Conservation (phyloP, 1,284 basidiomycete species). For the Sanguinoderma infundibulare region DNA sequence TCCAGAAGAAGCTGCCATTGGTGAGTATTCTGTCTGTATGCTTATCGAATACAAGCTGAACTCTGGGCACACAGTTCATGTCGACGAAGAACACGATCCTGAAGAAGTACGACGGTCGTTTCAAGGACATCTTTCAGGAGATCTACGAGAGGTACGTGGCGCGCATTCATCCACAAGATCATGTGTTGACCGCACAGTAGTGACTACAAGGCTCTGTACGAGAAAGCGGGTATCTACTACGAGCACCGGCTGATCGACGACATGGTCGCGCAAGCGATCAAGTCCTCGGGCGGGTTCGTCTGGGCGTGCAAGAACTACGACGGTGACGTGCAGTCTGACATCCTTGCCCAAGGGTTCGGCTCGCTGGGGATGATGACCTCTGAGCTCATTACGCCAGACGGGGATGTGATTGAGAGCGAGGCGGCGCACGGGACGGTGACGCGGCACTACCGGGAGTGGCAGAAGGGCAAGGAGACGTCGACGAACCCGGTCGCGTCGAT, state of each 20-base stretch:
- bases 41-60: not conserved
- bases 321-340: conserved; percentile 92
- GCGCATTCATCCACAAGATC: not conserved
- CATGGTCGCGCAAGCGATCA: conserved; percentile 98
- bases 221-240: conserved; percentile 89
- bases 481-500: conserved; percentile 99
- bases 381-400: conserved; percentile 96
- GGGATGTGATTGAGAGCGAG: conserved; percentile 89
- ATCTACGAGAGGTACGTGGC: conserved; percentile 77
- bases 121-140: conserved; percentile 99
- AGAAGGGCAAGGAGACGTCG: conserved; percentile 94
- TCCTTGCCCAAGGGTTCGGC: conserved; percentile 95
- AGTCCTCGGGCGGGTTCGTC: conserved; percentile 95
- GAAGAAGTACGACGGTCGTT: conserved; percentile 96
- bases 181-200: not conserved
- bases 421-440: conserved; percentile 96
- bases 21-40: conserved; percentile 43
- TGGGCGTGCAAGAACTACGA: conserved; percentile 99
- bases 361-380: conserved; percentile 97
- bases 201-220: conserved; percentile 85
- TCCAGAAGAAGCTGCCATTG: conserved; percentile 92
- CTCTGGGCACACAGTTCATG: conserved; percentile 72
- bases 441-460: conserved; percentile 95
- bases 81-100: conserved; percentile 98
- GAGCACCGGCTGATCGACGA: conserved; percentile 94